These are phyloP conservation scores for Plasmodium gonderi DNA, from an alignment of 169 alveolate genomes.

Conservation along the genomic window DNA sequence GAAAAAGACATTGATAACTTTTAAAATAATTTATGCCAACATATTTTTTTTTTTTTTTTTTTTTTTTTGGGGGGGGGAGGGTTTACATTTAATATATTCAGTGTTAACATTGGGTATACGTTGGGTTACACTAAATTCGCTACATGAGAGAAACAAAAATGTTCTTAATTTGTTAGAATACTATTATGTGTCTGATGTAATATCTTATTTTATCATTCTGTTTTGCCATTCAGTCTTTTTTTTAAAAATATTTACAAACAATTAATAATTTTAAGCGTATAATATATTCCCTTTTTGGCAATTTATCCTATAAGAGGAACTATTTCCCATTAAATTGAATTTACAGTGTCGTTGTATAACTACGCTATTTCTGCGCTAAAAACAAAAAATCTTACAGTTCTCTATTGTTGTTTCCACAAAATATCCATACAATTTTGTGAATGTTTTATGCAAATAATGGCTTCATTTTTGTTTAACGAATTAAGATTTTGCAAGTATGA, in stretches of 20 bases:
- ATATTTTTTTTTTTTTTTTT: neutral
- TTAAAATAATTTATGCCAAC: neutral
- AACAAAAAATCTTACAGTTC: neutral
- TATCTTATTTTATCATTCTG: neutral
- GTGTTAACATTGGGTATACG: neutral
- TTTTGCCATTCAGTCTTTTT: neutral
- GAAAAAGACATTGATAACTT: neutral
- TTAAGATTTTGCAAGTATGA: too few species aligned
- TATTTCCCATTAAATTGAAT: neutral
- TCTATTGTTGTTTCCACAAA: neutral
- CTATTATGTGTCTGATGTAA: neutral
- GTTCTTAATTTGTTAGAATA: neutral
- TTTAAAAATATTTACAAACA: neutral
- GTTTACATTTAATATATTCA: neutral
- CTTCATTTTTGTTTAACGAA: neutral
- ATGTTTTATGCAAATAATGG: neutral
- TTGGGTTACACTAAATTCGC: neutral
- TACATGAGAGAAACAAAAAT: neutral
- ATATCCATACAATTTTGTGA: neutral
- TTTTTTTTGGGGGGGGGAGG: too few species aligned
- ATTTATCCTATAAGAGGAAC: neutral
- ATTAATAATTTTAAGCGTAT: neutral
- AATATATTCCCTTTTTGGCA: neutral
- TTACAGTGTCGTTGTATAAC: neutral
- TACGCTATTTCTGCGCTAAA: neutral